phyloP scores from a whole-genome alignment of 2,329 filamentous ascomycete species.

The Aspergillus sclerotialis region DNA sequence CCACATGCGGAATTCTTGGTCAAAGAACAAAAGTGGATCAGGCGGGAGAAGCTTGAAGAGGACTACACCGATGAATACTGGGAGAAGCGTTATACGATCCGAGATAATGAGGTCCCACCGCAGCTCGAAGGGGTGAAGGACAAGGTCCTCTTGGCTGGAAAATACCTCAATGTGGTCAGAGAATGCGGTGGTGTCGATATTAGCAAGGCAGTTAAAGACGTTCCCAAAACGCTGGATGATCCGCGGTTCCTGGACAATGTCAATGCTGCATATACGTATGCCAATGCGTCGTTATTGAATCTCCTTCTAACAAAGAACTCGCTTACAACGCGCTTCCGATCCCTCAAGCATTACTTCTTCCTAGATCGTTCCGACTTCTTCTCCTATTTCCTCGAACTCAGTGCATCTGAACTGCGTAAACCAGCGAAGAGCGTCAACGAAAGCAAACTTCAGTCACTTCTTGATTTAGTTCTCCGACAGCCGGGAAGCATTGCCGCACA shows the following conservation, averaged over 20 bases:
- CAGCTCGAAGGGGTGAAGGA: constrained; percentile 87
- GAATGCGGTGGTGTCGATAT: constrained; percentile 96
- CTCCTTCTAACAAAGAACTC: constrained; percentile 89
- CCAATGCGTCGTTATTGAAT: constrained; percentile 86
- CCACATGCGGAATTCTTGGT: constrained; percentile 90
- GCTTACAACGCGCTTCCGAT: constrained; percentile 76
- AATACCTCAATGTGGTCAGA: constrained; percentile 95
- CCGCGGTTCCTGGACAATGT: constrained; percentile 90
- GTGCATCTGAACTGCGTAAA: constrained; percentile 82
- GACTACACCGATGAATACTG: constrained; percentile 99
- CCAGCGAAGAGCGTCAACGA: constrained; percentile 83
- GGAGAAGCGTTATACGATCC: constrained; percentile 94
- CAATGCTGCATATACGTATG: constrained; percentile 88
- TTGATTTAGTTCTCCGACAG: constrained; percentile 95
- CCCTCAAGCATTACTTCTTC: constrained; percentile 98
- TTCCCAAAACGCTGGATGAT: constrained; percentile 91
- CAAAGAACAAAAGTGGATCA: constrained; percentile 93
- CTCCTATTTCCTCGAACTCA: constrained; percentile 91
- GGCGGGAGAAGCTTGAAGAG: constrained; percentile 80
- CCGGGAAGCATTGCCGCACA: constrained; percentile 88
- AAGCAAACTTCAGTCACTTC: constrained; percentile 83
- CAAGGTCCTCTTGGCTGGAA: constrained; percentile 89
- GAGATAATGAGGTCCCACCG: constrained; percentile 83
- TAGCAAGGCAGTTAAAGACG: constrained; percentile 77
- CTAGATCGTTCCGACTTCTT: constrained; percentile 97